Percentiles rank a stretch among this genome's conserved stretches.
Conservation (phyloP, 2,329 filamentous ascomycete genomes). For the Akanthomyces dipterigenus region DNA sequence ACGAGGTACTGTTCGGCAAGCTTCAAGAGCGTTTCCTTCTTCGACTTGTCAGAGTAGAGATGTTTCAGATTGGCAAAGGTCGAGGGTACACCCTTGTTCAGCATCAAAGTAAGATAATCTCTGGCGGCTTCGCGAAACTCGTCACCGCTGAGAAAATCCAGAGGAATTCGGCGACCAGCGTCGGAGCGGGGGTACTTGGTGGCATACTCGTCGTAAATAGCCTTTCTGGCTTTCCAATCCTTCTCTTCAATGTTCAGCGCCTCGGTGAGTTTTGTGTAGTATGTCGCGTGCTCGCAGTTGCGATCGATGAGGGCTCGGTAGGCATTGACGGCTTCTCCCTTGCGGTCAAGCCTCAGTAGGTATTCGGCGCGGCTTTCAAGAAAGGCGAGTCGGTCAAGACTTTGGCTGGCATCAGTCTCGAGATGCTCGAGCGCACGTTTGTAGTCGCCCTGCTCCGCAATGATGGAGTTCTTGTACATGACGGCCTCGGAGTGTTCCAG, state of each 20-base stretch:
- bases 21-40: constrained; percentile 68
- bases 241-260: constrained; percentile 54
- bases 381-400: constrained; percentile 75
- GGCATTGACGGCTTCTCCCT: constrained; percentile 72
- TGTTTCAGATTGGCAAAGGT: constrained; percentile 96
- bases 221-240: constrained; percentile 59
- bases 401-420: constrained; percentile 67
- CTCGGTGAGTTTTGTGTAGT: constrained; percentile 73
- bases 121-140: constrained; percentile 74
- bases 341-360: constrained; percentile 67
- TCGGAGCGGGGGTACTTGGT: constrained; percentile 77
- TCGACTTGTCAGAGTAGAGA: constrained; percentile 70
- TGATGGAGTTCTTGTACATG: constrained; percentile 92
- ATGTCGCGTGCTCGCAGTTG: constrained; percentile 79
- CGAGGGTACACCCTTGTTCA: constrained; percentile 89
- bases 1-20: constrained; percentile 74
- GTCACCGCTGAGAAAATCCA: constrained; percentile 82
- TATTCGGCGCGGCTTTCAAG: constrained; percentile 85
- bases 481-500: constrained; percentile 90
- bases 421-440: constrained; percentile 82
- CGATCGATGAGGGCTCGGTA: constrained; percentile 77
- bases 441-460: constrained; percentile 80
- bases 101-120: constrained; percentile 72
- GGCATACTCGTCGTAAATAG: constrained; percentile 70
- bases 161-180: constrained; percentile 74